Conservation (phyloP, 2,329 filamentous ascomycete genomes). For the Gliomastix tumulicola region DNA sequence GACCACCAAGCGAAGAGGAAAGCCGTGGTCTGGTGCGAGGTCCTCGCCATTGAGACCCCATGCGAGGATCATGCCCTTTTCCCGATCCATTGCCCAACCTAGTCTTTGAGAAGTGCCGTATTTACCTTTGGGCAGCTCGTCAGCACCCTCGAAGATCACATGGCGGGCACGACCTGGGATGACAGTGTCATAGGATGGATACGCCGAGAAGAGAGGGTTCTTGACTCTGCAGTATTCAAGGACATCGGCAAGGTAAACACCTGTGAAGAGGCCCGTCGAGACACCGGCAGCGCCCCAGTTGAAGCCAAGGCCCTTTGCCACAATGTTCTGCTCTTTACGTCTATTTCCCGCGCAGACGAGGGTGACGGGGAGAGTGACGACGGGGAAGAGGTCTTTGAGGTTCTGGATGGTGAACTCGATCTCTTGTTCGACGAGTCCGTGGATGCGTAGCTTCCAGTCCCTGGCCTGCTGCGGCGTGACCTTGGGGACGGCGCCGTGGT, state of each 20-base stretch:
- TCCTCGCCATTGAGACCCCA: conserved; percentile 10
- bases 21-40: conserved; percentile 36
- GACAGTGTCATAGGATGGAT: neutral
- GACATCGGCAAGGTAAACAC: neutral
- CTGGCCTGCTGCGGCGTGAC: neutral
- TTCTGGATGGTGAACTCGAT: neutral
- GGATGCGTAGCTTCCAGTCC: neutral
- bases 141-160: neutral
- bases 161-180: neutral
- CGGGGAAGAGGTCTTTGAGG: neutral
- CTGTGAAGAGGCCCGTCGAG: neutral
- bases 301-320: neutral
- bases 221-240: neutral
- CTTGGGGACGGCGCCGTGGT: conserved; percentile 1
- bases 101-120: neutral
- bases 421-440: neutral
- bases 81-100: neutral
- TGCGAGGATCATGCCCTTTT: neutral
- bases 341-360: neutral
- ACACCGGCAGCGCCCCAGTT: neutral
- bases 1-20: conserved; percentile 29
- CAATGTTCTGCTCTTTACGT: neutral
- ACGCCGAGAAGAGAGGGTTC: neutral
- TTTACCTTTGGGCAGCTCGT: neutral
- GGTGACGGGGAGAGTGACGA: neutral